These are phyloP conservation scores for Xerocomus minutiporus DNA, from an alignment of 1,284 basidiomycete species.

Conservation along the genomic window DNA sequence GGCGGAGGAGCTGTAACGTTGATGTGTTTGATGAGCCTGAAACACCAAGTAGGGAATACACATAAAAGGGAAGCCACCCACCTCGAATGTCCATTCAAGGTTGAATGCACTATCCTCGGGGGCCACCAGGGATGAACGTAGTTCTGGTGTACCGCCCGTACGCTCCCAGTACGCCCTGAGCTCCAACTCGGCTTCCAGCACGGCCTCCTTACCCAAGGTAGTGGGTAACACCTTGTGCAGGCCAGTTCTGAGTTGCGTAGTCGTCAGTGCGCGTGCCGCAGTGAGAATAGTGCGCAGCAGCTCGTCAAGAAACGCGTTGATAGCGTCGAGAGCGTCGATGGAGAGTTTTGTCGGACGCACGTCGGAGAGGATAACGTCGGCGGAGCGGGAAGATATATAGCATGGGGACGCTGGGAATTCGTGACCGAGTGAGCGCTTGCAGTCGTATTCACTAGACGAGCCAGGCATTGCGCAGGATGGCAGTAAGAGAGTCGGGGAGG, in stretches of 20 bases:
- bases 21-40: slow-evolving; percentile 7
- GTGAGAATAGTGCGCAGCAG: slow-evolving; percentile 72
- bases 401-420: slow-evolving; percentile 40
- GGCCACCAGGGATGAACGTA: slow-evolving; percentile 30
- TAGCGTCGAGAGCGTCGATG: slow-evolving; percentile 63
- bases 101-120: slow-evolving; percentile 57
- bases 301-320: slow-evolving; percentile 88
- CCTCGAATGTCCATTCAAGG: slow-evolving; percentile 71
- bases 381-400: slow-evolving; percentile 77
- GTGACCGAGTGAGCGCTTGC: slow-evolving; percentile 3
- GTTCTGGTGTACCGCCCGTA: slow-evolving; percentile 42
- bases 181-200: slow-evolving; percentile 91
- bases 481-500: slow-evolving; percentile 2
- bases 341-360: slow-evolving; percentile 84
- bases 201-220: slow-evolving; percentile 78
- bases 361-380: slow-evolving; percentile 86
- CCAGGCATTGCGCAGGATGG: slow-evolving; percentile 19
- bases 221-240: slow-evolving; percentile 73
- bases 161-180: slow-evolving; percentile 80
- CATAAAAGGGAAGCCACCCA: slow-evolving; percentile 33
- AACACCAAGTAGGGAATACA: not conserved
- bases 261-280: slow-evolving; percentile 68
- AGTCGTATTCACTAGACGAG: slow-evolving; percentile 19
- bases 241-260: slow-evolving; percentile 70
- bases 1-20: slow-evolving; percentile 56